These are phyloP conservation scores for Aspergillus caelatus DNA, from an alignment of 2,329 filamentous ascomycete species.

Conservation along the genomic window DNA sequence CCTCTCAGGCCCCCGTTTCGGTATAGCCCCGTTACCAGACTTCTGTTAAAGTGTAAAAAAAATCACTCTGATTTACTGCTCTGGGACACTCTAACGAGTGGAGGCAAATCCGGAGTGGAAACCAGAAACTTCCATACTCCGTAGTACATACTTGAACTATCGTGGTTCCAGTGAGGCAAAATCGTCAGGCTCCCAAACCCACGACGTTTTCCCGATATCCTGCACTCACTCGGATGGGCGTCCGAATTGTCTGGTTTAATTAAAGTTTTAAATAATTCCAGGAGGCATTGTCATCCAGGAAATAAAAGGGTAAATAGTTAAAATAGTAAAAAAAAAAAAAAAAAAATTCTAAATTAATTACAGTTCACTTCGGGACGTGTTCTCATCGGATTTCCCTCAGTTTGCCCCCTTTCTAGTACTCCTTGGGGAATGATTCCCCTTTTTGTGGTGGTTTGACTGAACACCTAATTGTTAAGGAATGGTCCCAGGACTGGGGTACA, in stretches of 20 bases:
- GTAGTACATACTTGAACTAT: neutral
- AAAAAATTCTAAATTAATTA: constrained; percentile 1
- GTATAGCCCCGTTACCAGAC: neutral
- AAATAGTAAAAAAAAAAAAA: neutral
- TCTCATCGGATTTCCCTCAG: constrained; percentile 2
- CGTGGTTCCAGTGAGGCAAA: neutral
- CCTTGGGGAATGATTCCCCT: neutral
- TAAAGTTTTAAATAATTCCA: neutral
- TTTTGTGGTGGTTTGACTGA: neutral
- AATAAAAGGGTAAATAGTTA: neutral
- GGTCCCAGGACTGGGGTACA: neutral
- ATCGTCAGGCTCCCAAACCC: neutral
- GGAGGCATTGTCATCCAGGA: neutral
- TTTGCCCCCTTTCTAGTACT: constrained; percentile 1
- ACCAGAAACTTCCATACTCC: constrained; percentile 2
- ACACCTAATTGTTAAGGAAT: neutral
- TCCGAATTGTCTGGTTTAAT: neutral
- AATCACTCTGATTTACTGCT: neutral
- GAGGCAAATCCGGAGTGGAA: constrained; percentile 1
- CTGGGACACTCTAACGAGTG: neutral
- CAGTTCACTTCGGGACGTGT: constrained; percentile 2
- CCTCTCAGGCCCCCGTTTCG: neutral
- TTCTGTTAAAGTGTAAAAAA: neutral
- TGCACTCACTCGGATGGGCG: neutral
- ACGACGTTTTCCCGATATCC: neutral